Evolutionary conservation across 495 filamentous ascomycete genomes (phyloP), one percentile per base, ranked within the genome.

Genomic region (Penicillium antarcticum): DNA sequence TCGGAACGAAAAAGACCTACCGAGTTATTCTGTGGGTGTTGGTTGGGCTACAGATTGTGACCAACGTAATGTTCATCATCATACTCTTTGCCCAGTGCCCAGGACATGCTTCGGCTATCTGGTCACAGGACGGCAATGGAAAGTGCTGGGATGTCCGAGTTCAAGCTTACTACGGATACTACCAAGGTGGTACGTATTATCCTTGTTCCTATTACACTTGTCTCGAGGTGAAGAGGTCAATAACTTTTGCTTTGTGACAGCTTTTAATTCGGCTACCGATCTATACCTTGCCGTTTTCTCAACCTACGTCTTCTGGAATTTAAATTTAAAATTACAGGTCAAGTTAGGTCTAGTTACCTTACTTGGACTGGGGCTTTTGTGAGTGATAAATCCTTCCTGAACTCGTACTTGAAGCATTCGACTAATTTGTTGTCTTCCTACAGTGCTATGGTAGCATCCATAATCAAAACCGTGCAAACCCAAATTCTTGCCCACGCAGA

Each of bases 281-380:
- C 57, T 80, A 1, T 77, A 74, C 26, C 70, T 81, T 26, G 76
- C 78, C n/a, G 50, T 70, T 0, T 78, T 77, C 46, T 75, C 78
- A 7, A 67, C 68, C 3, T 57, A 62, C 18, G 65, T 78, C 18
- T 73, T 80, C 42, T 78, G 65, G 63, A 64, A 57, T 34, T 46
- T 81, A 40, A 72, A 78, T 38, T 50, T 81, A 24, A 57, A 66
- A 4, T 18, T 65, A 11, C 65, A 61, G 31, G 69, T 77, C 43
- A 81, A 80, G 60, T 32, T 79, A 3, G 71, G 72, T n/a, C 55
- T 81, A 35, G 63, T 69, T 4, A 33, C 56, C 16, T 62, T 79
- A 5, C 64, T 80, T 6, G 68, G 77, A 4, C 55, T 78, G 19
- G 78, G 78, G 0, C 61, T 72, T 21, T 57, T 78, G 74, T 80